Evolutionary conservation across 73 alveolate species (phyloP).

Genomic region (Tetrahymena elliotti): DNA sequence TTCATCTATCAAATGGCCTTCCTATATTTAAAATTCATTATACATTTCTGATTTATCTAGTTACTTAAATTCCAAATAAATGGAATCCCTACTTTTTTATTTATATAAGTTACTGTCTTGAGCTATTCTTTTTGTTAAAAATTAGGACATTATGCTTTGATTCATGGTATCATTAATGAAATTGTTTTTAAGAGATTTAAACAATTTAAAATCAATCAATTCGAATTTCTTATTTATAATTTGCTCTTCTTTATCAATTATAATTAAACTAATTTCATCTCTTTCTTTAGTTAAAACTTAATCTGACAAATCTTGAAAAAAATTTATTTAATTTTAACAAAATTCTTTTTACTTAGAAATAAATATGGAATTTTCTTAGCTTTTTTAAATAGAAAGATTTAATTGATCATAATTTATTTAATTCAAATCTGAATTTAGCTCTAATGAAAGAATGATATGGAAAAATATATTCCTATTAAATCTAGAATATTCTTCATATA

Average conservation of each 20-base stretch:
- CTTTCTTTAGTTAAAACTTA: neutral
- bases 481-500: neutral
- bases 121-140: neutral
- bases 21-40: neutral
- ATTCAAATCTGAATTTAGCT: neutral
- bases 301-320: neutral
- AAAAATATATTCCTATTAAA: too few species aligned
- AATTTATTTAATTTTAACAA: too few species aligned
- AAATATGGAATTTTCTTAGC: neutral
- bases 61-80: neutral
- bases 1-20: neutral
- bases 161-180: too few species aligned
- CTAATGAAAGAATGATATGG: neutral
- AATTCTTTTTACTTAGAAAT: too few species aligned
- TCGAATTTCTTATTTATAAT: too few species aligned
- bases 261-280: neutral
- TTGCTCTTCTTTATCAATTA: neutral
- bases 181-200: too few species aligned
- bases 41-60: neutral
- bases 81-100: neutral
- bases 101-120: too few species aligned
- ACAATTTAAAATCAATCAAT: too few species aligned
- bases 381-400: too few species aligned
- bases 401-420: too few species aligned
- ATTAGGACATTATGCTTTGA: neutral